Evolutionary conservation across 2,329 filamentous ascomycete species (phyloP).

Genomic region (Myriangium duriaei): DNA sequence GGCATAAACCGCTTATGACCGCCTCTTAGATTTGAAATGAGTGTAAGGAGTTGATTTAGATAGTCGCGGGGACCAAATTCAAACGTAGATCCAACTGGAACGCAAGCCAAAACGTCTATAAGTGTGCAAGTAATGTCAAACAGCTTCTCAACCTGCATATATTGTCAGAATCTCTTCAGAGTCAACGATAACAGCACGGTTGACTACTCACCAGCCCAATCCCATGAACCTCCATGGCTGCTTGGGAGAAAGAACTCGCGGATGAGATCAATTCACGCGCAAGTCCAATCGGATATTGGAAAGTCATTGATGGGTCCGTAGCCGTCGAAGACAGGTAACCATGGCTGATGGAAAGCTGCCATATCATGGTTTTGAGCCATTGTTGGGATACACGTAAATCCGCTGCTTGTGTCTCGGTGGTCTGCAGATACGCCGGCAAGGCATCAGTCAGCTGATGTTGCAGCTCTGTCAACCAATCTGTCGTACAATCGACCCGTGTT

Average conservation of each 20-base stretch:
- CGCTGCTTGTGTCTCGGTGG: conserved; percentile 54
- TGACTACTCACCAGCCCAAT: conserved; percentile 60
- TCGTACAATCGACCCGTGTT: conserved; percentile 32
- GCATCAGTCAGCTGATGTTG: conserved; percentile 41
- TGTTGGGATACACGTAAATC: conserved; percentile 58
- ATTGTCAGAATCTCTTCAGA: conserved; percentile 5
- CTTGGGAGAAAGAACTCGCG: conserved; percentile 57
- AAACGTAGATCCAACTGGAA: conserved; percentile 45
- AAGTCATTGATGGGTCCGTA: conserved; percentile 47
- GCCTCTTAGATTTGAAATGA: conserved; percentile 58
- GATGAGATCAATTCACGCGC: conserved; percentile 48
- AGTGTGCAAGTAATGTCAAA: conserved; percentile 64
- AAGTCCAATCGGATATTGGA: conserved; percentile 50
- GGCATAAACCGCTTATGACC: conserved; percentile 67
- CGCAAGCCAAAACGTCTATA: conserved; percentile 57
- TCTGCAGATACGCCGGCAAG: conserved; percentile 43
- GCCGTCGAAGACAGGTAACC: conserved; percentile 46
- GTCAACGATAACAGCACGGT: too few species aligned
- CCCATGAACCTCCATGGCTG: conserved; percentile 62
- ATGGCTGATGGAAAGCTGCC: conserved; percentile 57
- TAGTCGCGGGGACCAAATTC: conserved; percentile 58
- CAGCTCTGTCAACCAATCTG: conserved; percentile 34
- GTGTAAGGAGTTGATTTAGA: conserved; percentile 53
- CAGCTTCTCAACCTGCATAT: conserved; percentile 59
- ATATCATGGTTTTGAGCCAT: conserved; percentile 59